Percentiles rank a stretch among this genome's conserved stretches.
phyloP scores from a whole-genome alignment of 306 rosid species.

The Prosopis cineraria region DNA sequence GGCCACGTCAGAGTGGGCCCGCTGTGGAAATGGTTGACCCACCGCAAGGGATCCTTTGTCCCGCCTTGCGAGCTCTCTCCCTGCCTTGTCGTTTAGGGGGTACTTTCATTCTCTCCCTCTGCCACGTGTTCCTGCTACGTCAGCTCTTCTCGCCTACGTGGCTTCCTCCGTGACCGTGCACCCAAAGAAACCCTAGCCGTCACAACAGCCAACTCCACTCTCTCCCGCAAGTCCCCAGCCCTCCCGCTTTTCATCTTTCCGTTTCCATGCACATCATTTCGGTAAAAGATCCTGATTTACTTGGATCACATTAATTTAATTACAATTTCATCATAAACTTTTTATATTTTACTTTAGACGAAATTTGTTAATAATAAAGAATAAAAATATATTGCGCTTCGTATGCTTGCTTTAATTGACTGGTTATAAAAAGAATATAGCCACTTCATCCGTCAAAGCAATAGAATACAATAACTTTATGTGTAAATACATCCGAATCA shows the following conservation, averaged over 20 bases:
- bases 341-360: too few species aligned
- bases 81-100: background rate
- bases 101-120: background rate
- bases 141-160: background rate
- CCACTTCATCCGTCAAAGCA: too few species aligned
- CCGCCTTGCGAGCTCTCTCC: background rate
- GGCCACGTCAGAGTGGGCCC: slow-evolving; percentile 21
- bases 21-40: background rate
- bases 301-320: background rate
- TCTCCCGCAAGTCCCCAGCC: background rate
- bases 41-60: background rate
- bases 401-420: background rate
- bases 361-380: too few species aligned
- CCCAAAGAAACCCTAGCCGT: slow-evolving; percentile 22
- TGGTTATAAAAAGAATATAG: too few species aligned
- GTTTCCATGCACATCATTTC: background rate
- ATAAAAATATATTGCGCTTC: too few species aligned
- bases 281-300: background rate
- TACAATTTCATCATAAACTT: too few species aligned
- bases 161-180: background rate
- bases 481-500: too few species aligned
- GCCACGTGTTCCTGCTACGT: slow-evolving; percentile 6
- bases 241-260: too few species aligned
- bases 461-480: too few species aligned
- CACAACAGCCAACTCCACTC: background rate